Evolutionary conservation across 306 rosid species (phyloP).

Genomic region (Betula pendula): DNA sequence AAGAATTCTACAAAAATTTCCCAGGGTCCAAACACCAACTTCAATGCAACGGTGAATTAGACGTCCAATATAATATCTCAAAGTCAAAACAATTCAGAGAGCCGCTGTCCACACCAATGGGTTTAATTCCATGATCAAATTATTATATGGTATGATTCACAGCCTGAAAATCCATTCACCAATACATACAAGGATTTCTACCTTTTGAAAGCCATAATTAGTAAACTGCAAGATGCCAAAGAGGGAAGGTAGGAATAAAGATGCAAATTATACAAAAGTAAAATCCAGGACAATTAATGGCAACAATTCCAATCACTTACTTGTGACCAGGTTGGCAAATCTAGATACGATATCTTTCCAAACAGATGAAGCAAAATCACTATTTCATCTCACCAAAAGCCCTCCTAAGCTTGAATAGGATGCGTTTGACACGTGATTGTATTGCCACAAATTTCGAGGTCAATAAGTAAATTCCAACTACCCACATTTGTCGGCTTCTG

Average conservation of each 20-base stretch:
- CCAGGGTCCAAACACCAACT: neutral
- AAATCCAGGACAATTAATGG: conserved; percentile 1
- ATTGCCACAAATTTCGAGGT: neutral
- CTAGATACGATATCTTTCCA: neutral
- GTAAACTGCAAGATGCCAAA: conserved; percentile 1
- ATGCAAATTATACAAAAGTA: neutral
- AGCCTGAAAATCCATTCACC: neutral
- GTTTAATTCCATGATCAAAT: neutral
- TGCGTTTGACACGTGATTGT: neutral
- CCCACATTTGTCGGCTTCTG: neutral
- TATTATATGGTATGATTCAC: neutral
- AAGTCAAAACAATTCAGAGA: neutral
- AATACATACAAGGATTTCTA: neutral
- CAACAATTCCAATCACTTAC: neutral
- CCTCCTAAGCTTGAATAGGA: neutral
- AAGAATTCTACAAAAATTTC: neutral
- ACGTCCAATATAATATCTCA: neutral
- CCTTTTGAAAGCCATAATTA: neutral
- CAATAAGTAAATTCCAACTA: neutral
- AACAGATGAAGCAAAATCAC: conserved; percentile 3
- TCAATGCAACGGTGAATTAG: neutral
- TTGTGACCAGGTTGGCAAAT: neutral
- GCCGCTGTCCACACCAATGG: neutral
- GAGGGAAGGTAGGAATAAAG: conserved; percentile 3
- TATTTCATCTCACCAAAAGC: neutral